Conservation (phyloP, 2,329 filamentous ascomycete genomes). For the Colletotrichum sp. region DNA sequence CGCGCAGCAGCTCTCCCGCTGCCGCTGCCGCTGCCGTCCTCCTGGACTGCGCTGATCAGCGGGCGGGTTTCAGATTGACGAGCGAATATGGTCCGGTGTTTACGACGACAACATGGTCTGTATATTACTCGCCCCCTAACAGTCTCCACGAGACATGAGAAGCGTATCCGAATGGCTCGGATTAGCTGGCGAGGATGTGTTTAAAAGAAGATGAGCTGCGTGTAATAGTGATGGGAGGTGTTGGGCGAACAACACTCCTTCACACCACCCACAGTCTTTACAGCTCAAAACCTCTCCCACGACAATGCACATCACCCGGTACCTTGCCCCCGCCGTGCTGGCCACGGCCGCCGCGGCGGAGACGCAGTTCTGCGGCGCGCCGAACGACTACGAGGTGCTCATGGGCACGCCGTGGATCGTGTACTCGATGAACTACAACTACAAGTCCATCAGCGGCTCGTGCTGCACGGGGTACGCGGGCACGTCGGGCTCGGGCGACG, state of each 20-base stretch:
- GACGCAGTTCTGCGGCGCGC: conserved; percentile 25
- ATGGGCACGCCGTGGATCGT: conserved; percentile 47
- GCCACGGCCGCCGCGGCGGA: background rate
- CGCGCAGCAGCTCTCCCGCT: background rate
- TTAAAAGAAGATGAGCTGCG: background rate
- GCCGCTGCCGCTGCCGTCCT: too few relatives aligned
- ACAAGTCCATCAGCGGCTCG: conserved; percentile 39
- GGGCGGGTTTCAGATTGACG: conserved; percentile 1
- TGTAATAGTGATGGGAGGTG: too few relatives aligned
- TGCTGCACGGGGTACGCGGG: conserved; percentile 44
- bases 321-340: background rate
- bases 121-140: background rate
- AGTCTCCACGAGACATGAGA: background rate
- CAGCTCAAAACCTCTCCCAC: too few relatives aligned
- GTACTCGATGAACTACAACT: conserved; percentile 50
- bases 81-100: background rate
- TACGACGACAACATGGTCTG: background rate
- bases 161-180: background rate
- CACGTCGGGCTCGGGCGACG: conserved; percentile 35
- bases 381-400: conserved; percentile 34
- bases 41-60: background rate
- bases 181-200: background rate
- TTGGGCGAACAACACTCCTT: background rate
- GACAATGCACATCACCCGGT: background rate
- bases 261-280: background rate